Evolutionary conservation across 345 rosid genomes (phyloP), one percentile per base, ranked within the genome.

Genomic region (Gossypium australe): DNA sequence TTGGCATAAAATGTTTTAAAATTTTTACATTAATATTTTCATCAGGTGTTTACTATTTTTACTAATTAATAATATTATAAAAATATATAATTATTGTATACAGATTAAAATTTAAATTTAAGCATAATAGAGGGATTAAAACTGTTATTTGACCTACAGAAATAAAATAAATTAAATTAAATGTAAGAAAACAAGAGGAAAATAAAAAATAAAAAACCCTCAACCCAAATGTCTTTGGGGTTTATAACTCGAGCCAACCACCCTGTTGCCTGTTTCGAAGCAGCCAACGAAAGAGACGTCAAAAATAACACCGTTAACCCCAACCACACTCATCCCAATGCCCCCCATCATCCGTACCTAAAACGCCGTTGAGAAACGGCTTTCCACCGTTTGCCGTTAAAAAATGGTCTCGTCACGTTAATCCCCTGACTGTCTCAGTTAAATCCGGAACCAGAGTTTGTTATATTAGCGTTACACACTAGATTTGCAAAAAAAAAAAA

Each of bases 231-330:
- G 82, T 85, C 82, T 83, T 78, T 78, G 81, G 83, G 89, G 81
- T 80, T 84, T 34, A 34, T 34, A 84, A 82, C 77, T 81, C 76
- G 79, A 81, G 86, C 90, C 82, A 88, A 16, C 57, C 18, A 52
- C 85, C 75, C 65, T 84, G 89, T 86, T 89, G 88, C 92, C 86
- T 85, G 87, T 82, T 77, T 74, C 83, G 87, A 84, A 88, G 86
- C 88, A 86, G 82, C 87, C 91, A 87, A 82, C 70, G 75, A 84
- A 69, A 82, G 76, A 67, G 81, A 83, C 89, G 87, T 77, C 68
- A 17, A 52, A 52, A 52, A 52, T 52, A 52, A 52, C 57, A 18
- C 85, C 82, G 80, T 84, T 74, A 79, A 43, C 82, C 81, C 71
- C 38, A 11, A 25, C 76, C 14, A 18, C 57, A 52, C 57, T n/a